These are phyloP conservation scores for Metschnikowia noctiluminum DNA, from an alignment of 805 yeast species.

Conservation along the genomic window DNA sequence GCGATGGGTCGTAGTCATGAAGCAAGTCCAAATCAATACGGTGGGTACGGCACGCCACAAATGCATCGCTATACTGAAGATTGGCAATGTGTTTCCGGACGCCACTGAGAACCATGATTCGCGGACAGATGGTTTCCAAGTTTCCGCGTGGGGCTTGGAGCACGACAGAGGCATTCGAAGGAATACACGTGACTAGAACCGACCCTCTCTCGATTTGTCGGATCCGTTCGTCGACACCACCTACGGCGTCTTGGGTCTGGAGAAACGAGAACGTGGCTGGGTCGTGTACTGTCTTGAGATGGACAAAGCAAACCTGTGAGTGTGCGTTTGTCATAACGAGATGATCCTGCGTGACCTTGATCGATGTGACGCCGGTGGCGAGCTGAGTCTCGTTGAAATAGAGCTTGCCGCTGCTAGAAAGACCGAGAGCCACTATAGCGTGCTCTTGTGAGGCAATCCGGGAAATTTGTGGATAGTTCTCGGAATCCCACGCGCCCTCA, in stretches of 20 bases:
- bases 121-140: conserved; percentile 87
- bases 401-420: conserved; percentile 72
- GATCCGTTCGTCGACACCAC: conserved; percentile 67
- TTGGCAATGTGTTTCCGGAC: conserved; percentile 67
- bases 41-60: conserved; percentile 80
- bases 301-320: conserved; percentile 77
- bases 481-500: no score
- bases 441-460: no score
- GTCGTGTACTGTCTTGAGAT: conserved; percentile 47
- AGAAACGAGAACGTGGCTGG: conserved; percentile 30
- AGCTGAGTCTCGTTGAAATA: conserved; percentile 59
- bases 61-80: conserved; percentile 66
- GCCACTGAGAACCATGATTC: conserved; percentile 84
- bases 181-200: conserved; percentile 72
- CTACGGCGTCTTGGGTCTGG: conserved; percentile 21
- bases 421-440: conserved; percentile 58
- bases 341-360: conserved; percentile 67
- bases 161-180: conserved; percentile 76
- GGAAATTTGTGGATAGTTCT: no score
- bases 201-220: conserved; percentile 93
- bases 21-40: conserved; percentile 87
- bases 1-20: conserved; percentile 78
- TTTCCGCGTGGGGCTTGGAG: conserved; percentile 96
- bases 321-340: conserved; percentile 85
- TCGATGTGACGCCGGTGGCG: conserved; percentile 76